A percentile compares a stretch with the other conserved stretches of the same genome.
Evolutionary conservation across 148 eudicot species (phyloP).

Genomic region (Nepenthes mirabilis): DNA sequence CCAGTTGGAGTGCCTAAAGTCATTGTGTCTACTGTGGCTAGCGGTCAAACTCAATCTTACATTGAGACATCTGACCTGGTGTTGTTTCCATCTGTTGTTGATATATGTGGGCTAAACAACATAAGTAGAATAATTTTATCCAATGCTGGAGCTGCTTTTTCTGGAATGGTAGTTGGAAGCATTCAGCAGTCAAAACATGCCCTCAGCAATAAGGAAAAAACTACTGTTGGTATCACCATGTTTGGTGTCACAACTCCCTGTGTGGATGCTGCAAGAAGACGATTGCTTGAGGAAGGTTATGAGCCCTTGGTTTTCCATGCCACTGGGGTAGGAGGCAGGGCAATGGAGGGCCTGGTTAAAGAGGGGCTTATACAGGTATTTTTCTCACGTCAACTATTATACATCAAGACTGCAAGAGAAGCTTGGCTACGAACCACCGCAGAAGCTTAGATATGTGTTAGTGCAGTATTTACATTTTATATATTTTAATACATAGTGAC

Average conservation of each 20-base stretch:
- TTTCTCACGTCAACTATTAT: background rate
- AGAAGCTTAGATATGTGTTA: no score
- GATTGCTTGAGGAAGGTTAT: conserved; percentile 70
- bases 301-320: conserved; percentile 95
- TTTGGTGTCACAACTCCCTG: conserved; percentile 97
- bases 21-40: conserved; percentile 85
- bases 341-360: conserved; percentile 92
- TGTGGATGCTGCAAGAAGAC: conserved; percentile 65
- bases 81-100: conserved; percentile 89
- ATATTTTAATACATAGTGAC: no score
- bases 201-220: conserved; percentile 25
- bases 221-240: conserved; percentile 83
- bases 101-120: conserved; percentile 89
- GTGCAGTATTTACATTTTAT: no score
- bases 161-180: conserved; percentile 75
- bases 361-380: conserved; percentile 83
- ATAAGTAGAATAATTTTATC: conserved; percentile 61
- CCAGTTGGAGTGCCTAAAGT: conserved; percentile 80
- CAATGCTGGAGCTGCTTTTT: conserved; percentile 94
- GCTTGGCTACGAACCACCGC: no score
- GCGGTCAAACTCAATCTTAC: conserved; percentile 85
- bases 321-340: conserved; percentile 95
- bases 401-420: no score
- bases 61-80: conserved; percentile 85
- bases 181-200: conserved; percentile 18